Evolutionary conservation across 495 filamentous ascomycete species (phyloP).

Genomic region (Neurospora hispaniola): DNA sequence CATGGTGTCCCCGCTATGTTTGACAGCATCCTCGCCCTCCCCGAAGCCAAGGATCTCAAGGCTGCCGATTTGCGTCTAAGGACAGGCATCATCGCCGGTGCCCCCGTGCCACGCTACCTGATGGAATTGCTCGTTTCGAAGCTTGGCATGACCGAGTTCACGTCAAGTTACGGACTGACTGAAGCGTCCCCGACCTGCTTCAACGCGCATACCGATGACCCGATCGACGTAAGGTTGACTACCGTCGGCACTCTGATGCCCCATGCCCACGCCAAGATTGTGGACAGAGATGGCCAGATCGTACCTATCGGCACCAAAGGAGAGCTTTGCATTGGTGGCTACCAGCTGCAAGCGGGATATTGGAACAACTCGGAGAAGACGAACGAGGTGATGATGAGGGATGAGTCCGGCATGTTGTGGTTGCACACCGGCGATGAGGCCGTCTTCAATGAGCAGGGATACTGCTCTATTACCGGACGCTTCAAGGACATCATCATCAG

Average conservation of each 20-base stretch:
- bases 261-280: constrained; percentile 57
- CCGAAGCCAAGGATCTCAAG: constrained; percentile 37
- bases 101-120: constrained; percentile 51
- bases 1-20: constrained; percentile 71
- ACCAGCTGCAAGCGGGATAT: constrained; percentile 58
- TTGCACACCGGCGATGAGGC: constrained; percentile 63
- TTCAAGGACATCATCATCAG: constrained; percentile 60
- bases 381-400: constrained; percentile 47
- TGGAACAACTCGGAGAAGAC: constrained; percentile 64
- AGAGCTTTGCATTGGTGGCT: constrained; percentile 59
- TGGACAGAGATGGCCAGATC: constrained; percentile 46
- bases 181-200: constrained; percentile 63
- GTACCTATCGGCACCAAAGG: constrained; percentile 50
- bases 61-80: constrained; percentile 39
- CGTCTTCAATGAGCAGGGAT: constrained; percentile 51
- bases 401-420: constrained; percentile 51
- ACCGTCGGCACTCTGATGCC: constrained; percentile 61
- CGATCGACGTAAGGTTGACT: constrained; percentile 44
- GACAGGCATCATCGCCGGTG: constrained; percentile 60
- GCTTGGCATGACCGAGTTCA: constrained; percentile 58
- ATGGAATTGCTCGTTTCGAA: constrained; percentile 52
- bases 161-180: constrained; percentile 61
- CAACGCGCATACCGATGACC: constrained; percentile 57
- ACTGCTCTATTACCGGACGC: constrained; percentile 52
- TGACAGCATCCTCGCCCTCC: constrained; percentile 48